Base-by-base conservation (phyloP, 352 stramenopile genomes). In the Peronospora farinosa region DNA sequence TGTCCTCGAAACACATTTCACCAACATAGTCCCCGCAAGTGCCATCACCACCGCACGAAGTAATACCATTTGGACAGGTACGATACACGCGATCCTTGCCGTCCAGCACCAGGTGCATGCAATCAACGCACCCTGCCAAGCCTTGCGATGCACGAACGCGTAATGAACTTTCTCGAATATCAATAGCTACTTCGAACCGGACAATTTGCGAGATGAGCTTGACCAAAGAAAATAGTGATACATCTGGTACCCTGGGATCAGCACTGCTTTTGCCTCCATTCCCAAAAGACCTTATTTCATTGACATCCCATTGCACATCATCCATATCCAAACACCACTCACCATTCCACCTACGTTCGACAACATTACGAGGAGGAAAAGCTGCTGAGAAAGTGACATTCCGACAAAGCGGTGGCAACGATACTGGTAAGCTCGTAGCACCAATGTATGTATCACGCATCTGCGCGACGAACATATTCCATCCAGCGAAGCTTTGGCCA, bases 11-110 rank as follows among this genome's bases (percentile, higher is more conserved):
- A n/a, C 67, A 67, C 39, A 84, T 77, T 39, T 69, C 63, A 10
- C 66, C 78, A 23, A 82, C 50, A 44, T 90, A 90, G 59, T 90
- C 76, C 21, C 78, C 78, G 43, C 64, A 74, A 51, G 82, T 67
- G 8, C 76, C 74, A 28, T 51, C 59, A 21, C 46, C 47, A 19
- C 68, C 58, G 17, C 48, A 60, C 16, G 75, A 67, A 19, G 72
- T 49, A 30, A 69, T 50, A 36, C 78, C 78, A 50, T 86, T 81
- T 17, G 69, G 63, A 13, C 80, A 72, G 17, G 79, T 40, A 4
- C 73, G 75, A 55, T 80, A 86, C 39, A 84, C 60, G 13, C 74
- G 74, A 30, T 74, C 74, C 30, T 74, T 80, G 19, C 65, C 63
- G 45, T 89, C 76, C 28, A 89, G 51, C 7, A 87, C 61, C 17